These are phyloP conservation scores for Pleurotus ostreatus DNA, from an alignment of 768 basidiomycete genomes.

Conservation along the genomic window DNA sequence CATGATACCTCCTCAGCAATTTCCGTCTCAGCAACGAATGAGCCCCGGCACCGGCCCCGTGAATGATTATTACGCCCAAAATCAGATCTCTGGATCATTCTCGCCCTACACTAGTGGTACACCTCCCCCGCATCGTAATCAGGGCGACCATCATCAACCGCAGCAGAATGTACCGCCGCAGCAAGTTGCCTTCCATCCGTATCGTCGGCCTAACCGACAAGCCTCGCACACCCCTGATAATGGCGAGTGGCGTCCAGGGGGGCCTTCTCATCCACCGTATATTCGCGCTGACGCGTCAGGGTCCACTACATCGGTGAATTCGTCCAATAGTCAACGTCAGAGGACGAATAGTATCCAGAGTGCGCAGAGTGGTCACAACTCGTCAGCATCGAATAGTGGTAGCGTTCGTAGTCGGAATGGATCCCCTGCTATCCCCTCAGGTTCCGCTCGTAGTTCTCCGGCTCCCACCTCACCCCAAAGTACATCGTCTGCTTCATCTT, in stretches of 20 bases:
- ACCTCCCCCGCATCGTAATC: slow-evolving; percentile 57
- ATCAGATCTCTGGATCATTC: slow-evolving; percentile 45
- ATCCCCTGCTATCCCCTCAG: slow-evolving; percentile 23
- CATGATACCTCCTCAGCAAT: slow-evolving; percentile 44
- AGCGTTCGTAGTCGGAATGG: slow-evolving; percentile 34
- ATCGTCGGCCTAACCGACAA: slow-evolving; percentile 65
- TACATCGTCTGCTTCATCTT: slow-evolving; percentile 11
- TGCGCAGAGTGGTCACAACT: slow-evolving; percentile 37
- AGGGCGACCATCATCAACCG: slow-evolving; percentile 39
- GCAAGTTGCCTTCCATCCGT: slow-evolving; percentile 72
- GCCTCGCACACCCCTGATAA: slow-evolving; percentile 30
- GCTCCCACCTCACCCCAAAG: slow-evolving; percentile 7
- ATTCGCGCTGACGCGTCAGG: slow-evolving; percentile 75
- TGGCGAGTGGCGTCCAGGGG: slow-evolving; percentile 47
- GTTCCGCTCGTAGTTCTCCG: slow-evolving; percentile 25
- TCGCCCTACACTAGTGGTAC: slow-evolving; percentile 69
- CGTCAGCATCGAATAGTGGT: slow-evolving; percentile 25
- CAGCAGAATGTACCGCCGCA: slow-evolving; percentile 31
- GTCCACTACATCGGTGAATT: slow-evolving; percentile 77
- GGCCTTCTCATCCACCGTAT: slow-evolving; percentile 70
- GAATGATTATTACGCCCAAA: slow-evolving; percentile 56
- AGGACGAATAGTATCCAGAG: slow-evolving; percentile 74
- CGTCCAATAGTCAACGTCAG: slow-evolving; percentile 54
- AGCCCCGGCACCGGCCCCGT: slow-evolving; percentile 30
- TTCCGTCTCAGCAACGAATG: slow-evolving; percentile 34